A percentile compares a stretch with the other conserved stretches of the same genome.
These are phyloP conservation scores for Diplodia sapinea DNA, from an alignment of 2,329 filamentous ascomycete species.

Conservation along the genomic window DNA sequence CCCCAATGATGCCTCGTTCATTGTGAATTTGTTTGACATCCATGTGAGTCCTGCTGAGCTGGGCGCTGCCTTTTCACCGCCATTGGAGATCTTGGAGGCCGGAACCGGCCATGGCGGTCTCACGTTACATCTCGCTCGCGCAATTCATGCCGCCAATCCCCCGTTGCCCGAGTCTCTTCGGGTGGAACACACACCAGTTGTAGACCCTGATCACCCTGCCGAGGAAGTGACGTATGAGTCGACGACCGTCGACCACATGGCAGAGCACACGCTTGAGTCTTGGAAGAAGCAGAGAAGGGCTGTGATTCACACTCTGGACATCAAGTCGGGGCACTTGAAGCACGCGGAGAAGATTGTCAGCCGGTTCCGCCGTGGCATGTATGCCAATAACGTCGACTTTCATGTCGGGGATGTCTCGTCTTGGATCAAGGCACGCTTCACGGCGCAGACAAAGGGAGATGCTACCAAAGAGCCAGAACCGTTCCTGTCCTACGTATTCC, in stretches of 20 bases:
- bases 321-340: conserved; percentile 64
- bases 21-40: conserved; percentile 77
- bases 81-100: conserved; percentile 79
- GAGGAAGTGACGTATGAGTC: conserved; percentile 30
- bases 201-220: conserved; percentile 36
- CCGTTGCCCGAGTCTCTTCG: conserved; percentile 48
- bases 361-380: conserved; percentile 72
- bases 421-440: conserved; percentile 57
- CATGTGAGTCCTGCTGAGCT: conserved; percentile 59
- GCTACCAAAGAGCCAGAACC: conserved; percentile 41
- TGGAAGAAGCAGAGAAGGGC: conserved; percentile 60
- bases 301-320: conserved; percentile 77
- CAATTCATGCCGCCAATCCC: conserved; percentile 75
- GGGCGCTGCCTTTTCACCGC: conserved; percentile 41
- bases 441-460: conserved; percentile 35
- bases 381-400: conserved; percentile 74
- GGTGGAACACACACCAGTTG: conserved; percentile 32
- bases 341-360: conserved; percentile 69
- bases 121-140: conserved; percentile 75
- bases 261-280: conserved; percentile 34
- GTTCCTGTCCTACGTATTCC: conserved; percentile 73
- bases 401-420: conserved; percentile 69
- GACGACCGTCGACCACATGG: conserved; percentile 33
- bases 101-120: conserved; percentile 84
- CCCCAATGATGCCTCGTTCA: conserved; percentile 74